Evolutionary conservation across 1,284 basidiomycete species (phyloP), one percentile per base, ranked within the genome.

Genomic region (Lentinula novae-zelandiae): DNA sequence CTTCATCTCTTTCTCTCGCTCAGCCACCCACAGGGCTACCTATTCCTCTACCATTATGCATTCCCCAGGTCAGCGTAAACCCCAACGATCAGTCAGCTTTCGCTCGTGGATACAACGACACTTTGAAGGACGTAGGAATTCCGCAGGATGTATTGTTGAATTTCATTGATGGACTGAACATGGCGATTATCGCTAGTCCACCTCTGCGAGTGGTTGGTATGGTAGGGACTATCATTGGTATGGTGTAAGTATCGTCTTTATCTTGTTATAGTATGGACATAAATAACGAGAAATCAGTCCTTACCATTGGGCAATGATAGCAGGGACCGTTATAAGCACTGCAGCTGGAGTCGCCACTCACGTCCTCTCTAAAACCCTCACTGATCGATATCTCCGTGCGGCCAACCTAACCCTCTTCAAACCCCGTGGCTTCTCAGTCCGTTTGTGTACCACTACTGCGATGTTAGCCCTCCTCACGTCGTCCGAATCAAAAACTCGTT

Each of bases 301-400:
- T 20, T 62, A 67, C 17, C 65, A 70, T 38, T 70, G 67, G 67
- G 65, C 66, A 3, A 64, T 66, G 61, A 51, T 72, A 27, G 68
- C 69, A 13, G 63, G 64, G 9, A 57, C 59, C 5, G 60, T 60
- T 5, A 63, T 69, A 2, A 68, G 70, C 60, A 60, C 61, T 31
- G 53, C 57, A 27, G 69, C 70, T 2, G 61, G 69, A 39, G 60
- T 60, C 0, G 69, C 62, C 13, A 67, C 65, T 61, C 68, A 58
- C 53, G 53, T 67, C 40, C 57, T 72, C 12, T 71, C 70, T 40
- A 72, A 71, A 53, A 68, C 66, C 13, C 64, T 71, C 36, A 70
- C 71, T 6, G 71, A 72, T 60, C 67, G 69, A 38, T 72, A 68
- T 53, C 66, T 72, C 27, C 66, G 64, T 46, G 62, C 63, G 36